Conservation (phyloP, 371 early-diverging fungal species). For the Circinella minor region DNA sequence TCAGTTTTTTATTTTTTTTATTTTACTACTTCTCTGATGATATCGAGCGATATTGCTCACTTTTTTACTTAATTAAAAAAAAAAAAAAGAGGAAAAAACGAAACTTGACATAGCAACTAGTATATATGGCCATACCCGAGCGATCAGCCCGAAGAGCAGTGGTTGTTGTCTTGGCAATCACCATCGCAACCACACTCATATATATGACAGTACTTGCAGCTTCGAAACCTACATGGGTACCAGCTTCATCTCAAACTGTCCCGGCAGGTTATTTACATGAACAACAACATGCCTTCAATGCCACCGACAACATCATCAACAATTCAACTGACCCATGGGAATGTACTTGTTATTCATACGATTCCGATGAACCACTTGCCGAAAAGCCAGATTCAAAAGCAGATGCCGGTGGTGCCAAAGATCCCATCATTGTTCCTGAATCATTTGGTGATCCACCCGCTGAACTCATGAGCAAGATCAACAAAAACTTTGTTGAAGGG, state of each 20-base stretch:
- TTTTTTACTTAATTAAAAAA: neutral
- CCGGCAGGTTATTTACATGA: constrained; percentile 13
- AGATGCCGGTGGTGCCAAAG: neutral
- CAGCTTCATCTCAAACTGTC: constrained; percentile 18
- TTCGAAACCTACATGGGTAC: constrained; percentile 2
- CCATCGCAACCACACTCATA: constrained; percentile 8
- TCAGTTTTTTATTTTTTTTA: no score
- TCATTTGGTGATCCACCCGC: constrained; percentile 12
- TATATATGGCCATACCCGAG: constrained; percentile 6
- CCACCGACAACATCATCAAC: neutral
- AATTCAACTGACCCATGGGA: constrained; percentile 12
- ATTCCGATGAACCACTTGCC: constrained; percentile 13
- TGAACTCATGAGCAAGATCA: constrained; percentile 22
- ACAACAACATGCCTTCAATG: constrained; percentile 16
- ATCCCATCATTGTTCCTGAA: constrained; percentile 18
- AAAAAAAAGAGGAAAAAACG: no score
- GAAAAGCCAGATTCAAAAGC: neutral
- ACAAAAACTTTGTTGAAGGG: constrained; percentile 19
- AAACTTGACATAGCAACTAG: neutral
- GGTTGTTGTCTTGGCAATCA: constrained; percentile 4
- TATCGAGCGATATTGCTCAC: neutral
- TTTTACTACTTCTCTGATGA: neutral
- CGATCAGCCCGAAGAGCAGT: constrained; percentile 9
- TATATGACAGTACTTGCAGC: neutral
- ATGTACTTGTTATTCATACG: constrained; percentile 18